phyloP scores from a whole-genome alignment of 176 grass and related monocot species.

The Aegilops sharonensis region DNA sequence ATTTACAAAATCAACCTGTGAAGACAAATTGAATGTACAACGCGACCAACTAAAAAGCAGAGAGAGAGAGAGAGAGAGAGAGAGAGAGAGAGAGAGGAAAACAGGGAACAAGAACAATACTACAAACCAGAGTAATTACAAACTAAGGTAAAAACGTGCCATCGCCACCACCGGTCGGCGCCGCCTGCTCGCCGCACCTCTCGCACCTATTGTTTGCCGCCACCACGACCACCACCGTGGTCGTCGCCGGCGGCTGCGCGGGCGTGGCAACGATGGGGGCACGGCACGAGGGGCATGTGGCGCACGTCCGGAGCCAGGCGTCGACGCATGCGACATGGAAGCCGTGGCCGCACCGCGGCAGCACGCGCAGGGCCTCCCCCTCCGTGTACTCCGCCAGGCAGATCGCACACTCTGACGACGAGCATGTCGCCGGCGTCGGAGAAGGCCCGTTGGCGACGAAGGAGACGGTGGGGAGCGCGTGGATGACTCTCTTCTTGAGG shows the following conservation, averaged over 20 bases:
- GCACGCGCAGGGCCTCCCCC: slow-evolving; percentile 49
- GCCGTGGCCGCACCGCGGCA: slow-evolving; percentile 59
- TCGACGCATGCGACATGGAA: slow-evolving; percentile 64
- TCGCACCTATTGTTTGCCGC: slow-evolving; percentile 2
- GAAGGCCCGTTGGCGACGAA: neutral
- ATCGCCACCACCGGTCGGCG: neutral
- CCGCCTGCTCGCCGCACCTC: slow-evolving; percentile 22
- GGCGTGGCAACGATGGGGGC: neutral
- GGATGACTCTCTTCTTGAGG: slow-evolving; percentile 51
- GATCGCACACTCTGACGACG: slow-evolving; percentile 39
- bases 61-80: too few relatives aligned
- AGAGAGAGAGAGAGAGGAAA: neutral
- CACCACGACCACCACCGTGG: neutral
- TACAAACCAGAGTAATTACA: neutral
- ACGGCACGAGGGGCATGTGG: slow-evolving; percentile 54
- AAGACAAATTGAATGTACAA: neutral
- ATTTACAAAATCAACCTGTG: neutral
- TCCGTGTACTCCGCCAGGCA: slow-evolving; percentile 48
- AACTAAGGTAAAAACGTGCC: slow-evolving; percentile 17
- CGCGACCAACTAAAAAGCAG: neutral
- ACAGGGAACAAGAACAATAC: neutral
- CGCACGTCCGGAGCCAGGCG: slow-evolving; percentile 50
- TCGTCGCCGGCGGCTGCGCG: neutral
- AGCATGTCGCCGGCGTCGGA: neutral
- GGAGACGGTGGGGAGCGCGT: slow-evolving; percentile 41